Evolutionary conservation across 1,284 basidiomycete genomes (phyloP).

Genomic region (Rhodofomes roseus): DNA sequence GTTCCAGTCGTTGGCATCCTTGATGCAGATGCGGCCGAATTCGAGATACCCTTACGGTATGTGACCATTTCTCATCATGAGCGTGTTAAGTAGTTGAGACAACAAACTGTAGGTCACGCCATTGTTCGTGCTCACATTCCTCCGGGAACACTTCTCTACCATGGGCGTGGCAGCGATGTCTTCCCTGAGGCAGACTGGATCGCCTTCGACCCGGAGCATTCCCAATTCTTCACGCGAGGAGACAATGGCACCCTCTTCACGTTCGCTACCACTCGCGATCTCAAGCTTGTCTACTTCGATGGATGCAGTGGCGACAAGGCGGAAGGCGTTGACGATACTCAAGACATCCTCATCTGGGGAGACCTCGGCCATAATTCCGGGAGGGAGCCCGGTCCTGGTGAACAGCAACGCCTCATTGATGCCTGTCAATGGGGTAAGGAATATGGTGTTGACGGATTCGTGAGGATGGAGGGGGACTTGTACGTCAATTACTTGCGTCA

Average conservation of each 20-base stretch:
- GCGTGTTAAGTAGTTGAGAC: neutral
- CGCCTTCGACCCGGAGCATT: neutral
- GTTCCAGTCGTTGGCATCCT: neutral
- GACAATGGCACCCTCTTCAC: neutral
- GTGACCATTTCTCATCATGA: neutral
- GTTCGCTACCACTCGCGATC: neutral
- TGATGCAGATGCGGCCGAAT: neutral
- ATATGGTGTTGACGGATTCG: neutral
- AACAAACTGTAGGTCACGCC: neutral
- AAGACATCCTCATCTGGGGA: neutral
- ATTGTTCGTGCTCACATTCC: neutral
- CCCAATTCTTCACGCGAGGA: neutral
- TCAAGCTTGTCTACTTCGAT: neutral
- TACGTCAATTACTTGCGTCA: neutral
- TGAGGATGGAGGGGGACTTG: conserved; percentile 1
- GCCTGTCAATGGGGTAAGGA: neutral
- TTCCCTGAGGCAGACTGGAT: neutral
- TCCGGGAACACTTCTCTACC: neutral
- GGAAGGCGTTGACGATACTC: neutral
- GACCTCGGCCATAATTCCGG: no score
- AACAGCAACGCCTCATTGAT: neutral
- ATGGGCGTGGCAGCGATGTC: neutral
- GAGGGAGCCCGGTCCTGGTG: neutral
- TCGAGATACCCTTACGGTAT: neutral
- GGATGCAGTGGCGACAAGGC: neutral